phyloP scores from a whole-genome alignment of 1,284 basidiomycete genomes.

The Ceratobasidium sp. region DNA sequence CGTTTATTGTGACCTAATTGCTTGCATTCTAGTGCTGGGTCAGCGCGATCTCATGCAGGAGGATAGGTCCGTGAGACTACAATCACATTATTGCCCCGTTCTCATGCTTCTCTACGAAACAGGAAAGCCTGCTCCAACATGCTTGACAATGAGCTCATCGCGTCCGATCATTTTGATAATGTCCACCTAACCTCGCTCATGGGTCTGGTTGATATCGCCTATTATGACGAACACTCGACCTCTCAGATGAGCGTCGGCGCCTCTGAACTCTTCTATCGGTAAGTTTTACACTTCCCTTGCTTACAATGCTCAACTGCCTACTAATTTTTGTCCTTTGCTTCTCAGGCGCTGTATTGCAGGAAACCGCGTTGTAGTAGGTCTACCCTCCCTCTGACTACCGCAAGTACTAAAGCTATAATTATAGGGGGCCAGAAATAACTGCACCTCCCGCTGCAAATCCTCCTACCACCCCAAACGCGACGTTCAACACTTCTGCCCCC shows the following conservation, averaged over 20 bases:
- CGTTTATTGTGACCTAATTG: neutral
- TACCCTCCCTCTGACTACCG: neutral
- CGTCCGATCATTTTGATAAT: conserved; percentile 27
- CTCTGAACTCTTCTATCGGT: conserved; percentile 24
- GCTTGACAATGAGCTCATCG: conserved; percentile 26
- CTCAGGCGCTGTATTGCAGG: conserved; percentile 14
- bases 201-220: conserved; percentile 1
- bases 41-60: conserved; percentile 1
- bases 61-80: conserved; percentile 10
- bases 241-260: conserved; percentile 1
- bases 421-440: conserved; percentile 9
- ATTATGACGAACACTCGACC: conserved; percentile 12
- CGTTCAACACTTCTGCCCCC: conserved; percentile 32
- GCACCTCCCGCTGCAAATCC: conserved; percentile 10
- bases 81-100: neutral
- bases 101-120: neutral
- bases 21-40: neutral
- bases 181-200: conserved; percentile 30
- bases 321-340: neutral
- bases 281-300: neutral
- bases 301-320: neutral
- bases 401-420: neutral
- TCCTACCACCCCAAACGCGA: conserved; percentile 19
- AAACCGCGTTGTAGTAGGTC: conserved; percentile 22
- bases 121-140: conserved; percentile 26